These are phyloP conservation scores for Penicillium sp. DNA, from an alignment of 2,329 filamentous ascomycete genomes.

Conservation along the genomic window DNA sequence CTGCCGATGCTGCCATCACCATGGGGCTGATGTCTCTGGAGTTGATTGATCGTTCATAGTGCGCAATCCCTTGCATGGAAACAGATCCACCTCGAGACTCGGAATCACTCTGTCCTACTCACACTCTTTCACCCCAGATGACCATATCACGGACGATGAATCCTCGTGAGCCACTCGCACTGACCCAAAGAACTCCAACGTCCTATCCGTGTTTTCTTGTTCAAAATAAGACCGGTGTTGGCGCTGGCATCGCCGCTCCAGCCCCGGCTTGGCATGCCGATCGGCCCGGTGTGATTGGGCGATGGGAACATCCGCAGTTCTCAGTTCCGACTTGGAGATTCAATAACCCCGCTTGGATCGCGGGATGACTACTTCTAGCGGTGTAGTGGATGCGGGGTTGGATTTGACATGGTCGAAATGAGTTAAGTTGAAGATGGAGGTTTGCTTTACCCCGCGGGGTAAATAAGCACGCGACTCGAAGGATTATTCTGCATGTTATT, in stretches of 20 bases:
- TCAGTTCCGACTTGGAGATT: constrained; percentile 3
- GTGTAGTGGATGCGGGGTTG: too few species aligned
- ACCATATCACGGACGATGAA: not conserved
- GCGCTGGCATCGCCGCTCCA: constrained; percentile 4
- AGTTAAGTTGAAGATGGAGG: not conserved
- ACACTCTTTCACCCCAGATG: too few species aligned
- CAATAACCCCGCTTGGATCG: too few species aligned
- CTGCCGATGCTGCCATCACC: too few species aligned
- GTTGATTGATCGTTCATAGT: constrained; percentile 2
- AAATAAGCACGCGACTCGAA: too few species aligned
- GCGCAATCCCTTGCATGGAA: constrained; percentile 11
- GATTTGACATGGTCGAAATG: too few species aligned
- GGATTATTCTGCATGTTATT: too few species aligned
- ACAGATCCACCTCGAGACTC: constrained; percentile 4
- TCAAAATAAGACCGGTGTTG: too few species aligned
- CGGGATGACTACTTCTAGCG: too few species aligned
- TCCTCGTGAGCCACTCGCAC: not conserved
- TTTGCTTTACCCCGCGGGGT: not conserved
- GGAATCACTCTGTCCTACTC: not conserved
- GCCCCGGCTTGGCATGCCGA: constrained; percentile 18
- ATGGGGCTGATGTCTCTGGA: too few species aligned
- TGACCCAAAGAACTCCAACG: too few species aligned
- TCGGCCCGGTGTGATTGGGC: constrained; percentile 13
- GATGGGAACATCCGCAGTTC: constrained; percentile 1
- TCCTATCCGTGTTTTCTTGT: too few species aligned